phyloP scores from a whole-genome alignment of 2,329 filamentous ascomycete genomes.

The Verruconis gallopava region DNA sequence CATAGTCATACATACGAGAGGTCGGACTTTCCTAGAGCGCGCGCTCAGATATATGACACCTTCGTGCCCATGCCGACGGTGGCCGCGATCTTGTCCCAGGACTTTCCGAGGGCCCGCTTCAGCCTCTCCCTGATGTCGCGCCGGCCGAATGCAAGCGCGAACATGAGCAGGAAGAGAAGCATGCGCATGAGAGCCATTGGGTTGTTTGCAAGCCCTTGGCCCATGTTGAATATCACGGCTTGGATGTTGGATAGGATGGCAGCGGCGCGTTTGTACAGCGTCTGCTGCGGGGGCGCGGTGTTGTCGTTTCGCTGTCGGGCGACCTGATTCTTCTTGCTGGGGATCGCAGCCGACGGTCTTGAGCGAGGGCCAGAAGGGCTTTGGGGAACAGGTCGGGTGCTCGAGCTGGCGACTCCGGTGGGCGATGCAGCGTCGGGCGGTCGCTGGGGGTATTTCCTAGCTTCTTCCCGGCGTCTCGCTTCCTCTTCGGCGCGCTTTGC shows the following conservation, averaged over 20 bases:
- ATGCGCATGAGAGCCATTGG: conserved; percentile 46
- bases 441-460: conserved; percentile 21
- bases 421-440: conserved; percentile 17
- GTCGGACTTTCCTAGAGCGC: too few species aligned
- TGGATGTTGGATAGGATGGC: conserved; percentile 35
- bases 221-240: conserved; percentile 36
- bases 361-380: conserved; percentile 16
- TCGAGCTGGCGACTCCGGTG: conserved; percentile 18
- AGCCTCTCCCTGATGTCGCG: conserved; percentile 63
- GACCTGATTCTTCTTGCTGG: conserved; percentile 20
- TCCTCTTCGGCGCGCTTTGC: conserved; percentile 19
- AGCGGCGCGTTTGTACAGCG: conserved; percentile 29
- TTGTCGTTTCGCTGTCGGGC: conserved; percentile 7
- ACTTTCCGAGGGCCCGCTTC: conserved; percentile 50
- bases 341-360: conserved; percentile 11
- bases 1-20: too few species aligned
- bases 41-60: conserved; percentile 88
- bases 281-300: conserved; percentile 18
- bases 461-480: conserved; percentile 27
- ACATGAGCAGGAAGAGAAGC: conserved; percentile 65
- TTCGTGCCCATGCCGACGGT: conserved; percentile 96
- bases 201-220: conserved; percentile 39
- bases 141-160: conserved; percentile 64
- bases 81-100: conserved; percentile 68
- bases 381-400: conserved; percentile 1